Base-by-base conservation (phyloP, 371 early-diverging fungal species). In the Saksenaea vasiformis region DNA sequence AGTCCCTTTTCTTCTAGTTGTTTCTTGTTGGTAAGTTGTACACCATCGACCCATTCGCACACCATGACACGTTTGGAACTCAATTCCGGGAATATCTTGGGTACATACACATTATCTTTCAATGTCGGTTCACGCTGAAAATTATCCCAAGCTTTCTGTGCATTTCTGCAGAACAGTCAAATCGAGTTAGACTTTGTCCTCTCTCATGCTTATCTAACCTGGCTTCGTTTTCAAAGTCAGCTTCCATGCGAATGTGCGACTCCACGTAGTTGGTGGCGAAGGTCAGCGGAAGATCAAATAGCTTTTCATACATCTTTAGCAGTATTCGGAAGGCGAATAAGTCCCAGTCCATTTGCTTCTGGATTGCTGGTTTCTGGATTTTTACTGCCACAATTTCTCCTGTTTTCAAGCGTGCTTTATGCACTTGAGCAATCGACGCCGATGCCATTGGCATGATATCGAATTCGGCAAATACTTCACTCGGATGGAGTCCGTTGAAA, bases 351-450 rank as follows among this genome's bases (percentile, higher is more conserved):
- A 96, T 90, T 74, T 97, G 96, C 47, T 85, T 72, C 55, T 73
- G 76, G 26, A 96, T 93, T 41, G 90, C 87, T 1, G 95, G 96
- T 65, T 97, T 96, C 62, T 97, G 97, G 1, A 97, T 85, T 80
- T 97, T 97, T 35, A 97, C 95, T 0, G 96, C 97, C 1, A 97
- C 95, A 0, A 68, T 61, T 2, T 88, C 85, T 1, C 90, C 91
- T 56, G 85, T 87, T 41, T 84, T 80, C 14, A 97, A 73, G n/a
- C 78, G 84, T 1, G 95, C 96, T 22, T 84, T 84, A 66, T 97
- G 97, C 4, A 97, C 97, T 67, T 96, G 96, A 0, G 97, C 97
- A 60, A 97, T 93, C 8, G 95, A 95, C 0, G 97, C 97, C 1
- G 93, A 91, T 0, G 96, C 97, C 7, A 94, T 76, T 0, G 96